These are phyloP conservation scores for Mycena albidolilacea DNA, from an alignment of 768 basidiomycete genomes.

Conservation along the genomic window DNA sequence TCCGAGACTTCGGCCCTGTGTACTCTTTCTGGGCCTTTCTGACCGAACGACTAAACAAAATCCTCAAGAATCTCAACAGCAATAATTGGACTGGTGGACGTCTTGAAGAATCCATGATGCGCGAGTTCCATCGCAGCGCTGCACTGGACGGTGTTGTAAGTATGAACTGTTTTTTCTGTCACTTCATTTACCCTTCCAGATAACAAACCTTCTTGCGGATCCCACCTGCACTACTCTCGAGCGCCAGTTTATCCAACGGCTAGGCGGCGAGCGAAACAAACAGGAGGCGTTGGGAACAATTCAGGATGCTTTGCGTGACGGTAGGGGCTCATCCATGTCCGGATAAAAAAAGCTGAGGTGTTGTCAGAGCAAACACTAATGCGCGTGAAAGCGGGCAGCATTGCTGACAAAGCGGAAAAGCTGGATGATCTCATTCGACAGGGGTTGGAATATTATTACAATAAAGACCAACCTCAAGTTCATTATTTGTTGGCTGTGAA, in stretches of 20 bases:
- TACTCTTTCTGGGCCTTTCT: conserved; percentile 50
- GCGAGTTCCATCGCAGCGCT: conserved; percentile 40
- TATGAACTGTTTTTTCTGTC: background rate
- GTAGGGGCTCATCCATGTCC: background rate
- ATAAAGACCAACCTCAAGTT: background rate
- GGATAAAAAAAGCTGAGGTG: background rate
- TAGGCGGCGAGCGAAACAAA: background rate
- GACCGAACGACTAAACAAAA: conserved; percentile 47
- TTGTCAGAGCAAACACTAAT: background rate
- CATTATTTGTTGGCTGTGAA: background rate
- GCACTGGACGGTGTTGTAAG: conserved; percentile 8
- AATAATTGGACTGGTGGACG: conserved; percentile 47
- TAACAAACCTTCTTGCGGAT: background rate
- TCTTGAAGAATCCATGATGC: conserved; percentile 48
- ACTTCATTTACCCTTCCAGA: background rate
- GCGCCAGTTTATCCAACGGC: background rate
- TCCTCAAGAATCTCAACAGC: conserved; percentile 45
- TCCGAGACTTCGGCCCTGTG: conserved; percentile 45
- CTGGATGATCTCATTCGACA: background rate
- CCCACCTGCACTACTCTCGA: background rate
- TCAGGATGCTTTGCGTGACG: background rate
- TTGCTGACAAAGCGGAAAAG: background rate
- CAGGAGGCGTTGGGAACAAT: background rate
- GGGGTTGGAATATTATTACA: background rate
- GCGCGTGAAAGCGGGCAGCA: background rate